Evolutionary conservation across 2,329 filamentous ascomycete genomes (phyloP).

Genomic region (Emmonsiellopsis sp.): DNA sequence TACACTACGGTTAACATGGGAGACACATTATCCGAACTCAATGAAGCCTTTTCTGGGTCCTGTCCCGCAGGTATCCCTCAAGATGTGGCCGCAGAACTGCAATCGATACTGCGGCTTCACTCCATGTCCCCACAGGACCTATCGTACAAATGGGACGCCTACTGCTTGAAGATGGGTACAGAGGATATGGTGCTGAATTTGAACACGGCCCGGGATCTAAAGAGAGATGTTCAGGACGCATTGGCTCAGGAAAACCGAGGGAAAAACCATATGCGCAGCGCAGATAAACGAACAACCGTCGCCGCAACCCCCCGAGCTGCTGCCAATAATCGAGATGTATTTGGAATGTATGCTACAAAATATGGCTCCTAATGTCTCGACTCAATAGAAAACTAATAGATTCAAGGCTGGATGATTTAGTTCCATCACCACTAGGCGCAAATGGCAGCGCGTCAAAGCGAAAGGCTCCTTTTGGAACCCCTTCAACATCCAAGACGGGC

Average conservation of each 20-base stretch:
- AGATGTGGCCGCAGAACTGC: conserved; percentile 72
- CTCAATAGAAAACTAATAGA: conserved; percentile 2
- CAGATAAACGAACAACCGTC: conserved; percentile 54
- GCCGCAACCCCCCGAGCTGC: conserved; percentile 51
- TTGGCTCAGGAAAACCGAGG: conserved; percentile 68
- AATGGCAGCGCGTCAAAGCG: conserved; percentile 44
- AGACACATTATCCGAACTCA: conserved; percentile 35
- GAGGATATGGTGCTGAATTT: conserved; percentile 66
- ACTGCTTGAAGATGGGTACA: conserved; percentile 85
- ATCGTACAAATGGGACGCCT: conserved; percentile 98
- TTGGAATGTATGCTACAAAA: conserved; percentile 56
- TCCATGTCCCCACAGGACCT: conserved; percentile 74
- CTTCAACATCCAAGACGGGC: conserved; percentile 32
- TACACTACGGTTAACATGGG: conserved; percentile 1
- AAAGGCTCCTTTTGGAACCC: conserved; percentile 43
- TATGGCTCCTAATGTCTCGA: neutral
- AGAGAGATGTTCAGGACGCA: conserved; percentile 75
- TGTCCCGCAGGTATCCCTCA: conserved; percentile 54
- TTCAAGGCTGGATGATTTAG: conserved; percentile 55
- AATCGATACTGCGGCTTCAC: conserved; percentile 79
- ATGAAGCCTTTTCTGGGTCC: conserved; percentile 50
- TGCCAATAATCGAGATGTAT: conserved; percentile 57
- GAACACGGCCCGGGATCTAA: conserved; percentile 65
- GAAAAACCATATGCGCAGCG: conserved; percentile 53
- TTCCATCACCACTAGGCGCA: conserved; percentile 45